Evolutionary conservation across 2,329 filamentous ascomycete species (phyloP), one percentile per base, ranked within the genome.

Genomic region (Trichothecium sympodiale): DNA sequence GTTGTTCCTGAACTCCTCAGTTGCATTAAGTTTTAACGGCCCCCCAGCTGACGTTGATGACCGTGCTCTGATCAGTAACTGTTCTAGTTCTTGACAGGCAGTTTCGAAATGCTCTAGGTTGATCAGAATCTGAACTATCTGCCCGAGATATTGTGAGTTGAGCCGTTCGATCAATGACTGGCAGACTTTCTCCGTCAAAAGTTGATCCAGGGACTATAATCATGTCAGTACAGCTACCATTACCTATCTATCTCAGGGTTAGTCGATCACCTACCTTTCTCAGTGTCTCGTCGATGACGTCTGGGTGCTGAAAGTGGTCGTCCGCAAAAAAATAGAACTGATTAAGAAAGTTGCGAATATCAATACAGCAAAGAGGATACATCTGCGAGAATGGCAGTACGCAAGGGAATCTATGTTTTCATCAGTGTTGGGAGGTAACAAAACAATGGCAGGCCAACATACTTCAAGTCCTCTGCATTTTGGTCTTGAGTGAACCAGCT

Each of bases 311-410:
- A 53, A 96, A 96, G 54, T 96, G 87, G 51, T 96, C 88, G 50
- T 94, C 88, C 8, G 85, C 87, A 60, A 96, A 98, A 57, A 93
- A 88, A 57, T 96, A 96, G 51, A 98, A 96, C 52, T 96, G 88
- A 56, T 95, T 95, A 40, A 96, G 67, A 56, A 98, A 96, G 57
- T 95, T 95, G 29, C 89, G 77, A 48, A 98, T 95, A 52, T 96
- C 87, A 54, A 96, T 96, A 64, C 91, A 98, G 60, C 91, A 95
- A 23, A 96, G 70, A 2, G 91, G 89, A 54, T 98, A 98, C 91
- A 98, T 98, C 50, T 96, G 88, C 10, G 88, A 95, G 56, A 98
- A 98, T 1, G 91, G 93, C 2, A 98, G 67, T n/a, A 95, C 85
- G 47, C 83, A 93, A 5, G 91, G 93, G 54, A 94, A 94, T 10